Base-by-base conservation (phyloP, 345 rosid species). In the Stellera chamaejasme region DNA sequence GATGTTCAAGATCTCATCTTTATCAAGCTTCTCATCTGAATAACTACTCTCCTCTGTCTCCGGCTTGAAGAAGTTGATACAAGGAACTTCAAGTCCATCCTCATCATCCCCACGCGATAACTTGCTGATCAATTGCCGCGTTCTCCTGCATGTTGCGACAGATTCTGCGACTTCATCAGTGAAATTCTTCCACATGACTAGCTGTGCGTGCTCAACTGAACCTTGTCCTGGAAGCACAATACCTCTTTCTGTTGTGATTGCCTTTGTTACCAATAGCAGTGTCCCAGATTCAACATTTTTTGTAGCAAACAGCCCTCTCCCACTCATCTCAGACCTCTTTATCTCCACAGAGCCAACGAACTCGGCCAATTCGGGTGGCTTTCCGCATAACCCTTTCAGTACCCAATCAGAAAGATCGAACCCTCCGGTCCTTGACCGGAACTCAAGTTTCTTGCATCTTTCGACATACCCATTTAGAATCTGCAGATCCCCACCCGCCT, bases 171-270 rank as follows among this genome's bases (percentile, higher is more conserved):
- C 88, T 66, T 74, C 75, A 23, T 79, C 75, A 0, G 85, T 41
- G 55, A 91, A 85, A 16, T 74, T 85, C 75, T 77, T 91, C 95
- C 98, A 91, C 96, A 85, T 91, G 10, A 88, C 80, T 59, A 91
- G 25, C 48, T 82, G 88, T 14, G 82, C 88, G 45, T 70, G 76
- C 43, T 83, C 87, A 0, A 66, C 76, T 5, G 78, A 73, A 50
- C 77, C 88, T 42, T 75, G 76, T 49, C 62, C 73, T 9, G 75
- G 69, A 58, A 88, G 57, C 39, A 32, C 39, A 50, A 88, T 85
- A 19, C 92, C 85, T 76, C 96, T 91, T 69, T 91, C 95, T 26
- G 66, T 67, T 0, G 88, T 90, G 55, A 85, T 71, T 1, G 94
- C 91, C 66, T 75, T 90, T 1, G 90, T 83, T 48, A 81, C 94